These are phyloP conservation scores for Backusella liffmaniae DNA, from an alignment of 192 early-diverging fungal species.

Conservation along the genomic window DNA sequence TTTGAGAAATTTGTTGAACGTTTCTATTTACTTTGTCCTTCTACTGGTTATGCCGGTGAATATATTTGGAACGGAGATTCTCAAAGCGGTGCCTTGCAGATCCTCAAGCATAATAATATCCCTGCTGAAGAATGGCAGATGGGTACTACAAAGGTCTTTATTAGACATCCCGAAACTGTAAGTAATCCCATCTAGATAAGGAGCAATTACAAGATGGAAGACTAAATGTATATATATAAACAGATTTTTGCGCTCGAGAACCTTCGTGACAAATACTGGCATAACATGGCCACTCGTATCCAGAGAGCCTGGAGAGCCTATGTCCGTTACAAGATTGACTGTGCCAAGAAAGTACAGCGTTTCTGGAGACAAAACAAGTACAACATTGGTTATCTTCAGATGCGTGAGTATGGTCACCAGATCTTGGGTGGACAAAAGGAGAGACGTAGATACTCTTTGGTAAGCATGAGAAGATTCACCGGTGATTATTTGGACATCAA, in stretches of 20 bases:
- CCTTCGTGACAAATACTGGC: conserved; percentile 93
- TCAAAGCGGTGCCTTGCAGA: conserved; percentile 69
- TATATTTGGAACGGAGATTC: conserved; percentile 80
- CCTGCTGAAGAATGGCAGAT: conserved; percentile 91
- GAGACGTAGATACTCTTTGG: conserved; percentile 82
- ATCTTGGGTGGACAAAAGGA: conserved; percentile 91
- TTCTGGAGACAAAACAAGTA: conserved; percentile 78
- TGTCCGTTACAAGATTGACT: conserved; percentile 62
- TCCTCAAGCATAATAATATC: conserved; percentile 87
- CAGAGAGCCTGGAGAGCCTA: conserved; percentile 87
- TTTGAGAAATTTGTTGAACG: conserved; percentile 60
- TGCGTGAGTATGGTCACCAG: conserved; percentile 92
- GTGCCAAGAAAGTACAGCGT: conserved; percentile 72
- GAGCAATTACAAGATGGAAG: not conserved
- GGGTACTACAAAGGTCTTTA: conserved; percentile 93
- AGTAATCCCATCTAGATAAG: not conserved
- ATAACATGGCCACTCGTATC: conserved; percentile 91
- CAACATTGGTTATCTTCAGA: conserved; percentile 83
- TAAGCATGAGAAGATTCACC: conserved; percentile 78
- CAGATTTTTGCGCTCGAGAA: conserved; percentile 87
- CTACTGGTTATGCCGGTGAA: conserved; percentile 82
- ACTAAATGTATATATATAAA: not conserved
- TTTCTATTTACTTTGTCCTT: conserved; percentile 72
- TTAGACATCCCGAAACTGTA: conserved; percentile 91
- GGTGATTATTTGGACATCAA: conserved; percentile 89